Evolutionary conservation across 768 basidiomycete genomes (phyloP), one percentile per base, ranked within the genome.

Genomic region (button mushroom (Agaricus bisporus)): DNA sequence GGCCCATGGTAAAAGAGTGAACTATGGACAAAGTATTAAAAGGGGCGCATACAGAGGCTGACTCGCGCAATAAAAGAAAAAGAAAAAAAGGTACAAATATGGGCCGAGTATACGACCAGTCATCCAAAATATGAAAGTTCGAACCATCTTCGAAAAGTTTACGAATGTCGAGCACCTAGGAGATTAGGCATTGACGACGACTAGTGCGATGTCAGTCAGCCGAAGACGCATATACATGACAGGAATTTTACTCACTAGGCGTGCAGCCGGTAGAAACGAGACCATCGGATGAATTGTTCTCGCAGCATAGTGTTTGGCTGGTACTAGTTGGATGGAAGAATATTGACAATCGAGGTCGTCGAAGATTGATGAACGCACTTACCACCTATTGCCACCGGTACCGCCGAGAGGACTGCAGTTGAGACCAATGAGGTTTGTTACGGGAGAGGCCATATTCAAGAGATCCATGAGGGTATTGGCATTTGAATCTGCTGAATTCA

Each of bases 261-360:
- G 65, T 56, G 64, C 77, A 78, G 5, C 73, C 75, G 50, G 75
- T 57, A 7, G 65, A 69, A 49, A 78, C 65, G 32, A 76, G 59
- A 41, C 78, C 76, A 29, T 72, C 70, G 63, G 70, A 77, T 42
- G 59, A 56, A 56, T 78, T 75, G 54, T 71, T 67, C 25, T 65
- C 56, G 61, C 79, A 81, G 63, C 78, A 81, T 41, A 79, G 72
- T 10, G 74, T 64, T 58, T 78, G 73, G 12, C 56, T 45, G 4
- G 56, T 38, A 66, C 76, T 78, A 47, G 14, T 18, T 18, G 15
- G 39, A 44, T 17, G 26, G 8, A 43, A 6, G 17, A 18, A 48
- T 15, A 28, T 10, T 4, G 39, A 39, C 48, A 45, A 1, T 20
- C 14, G 35, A 18, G 29, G 50, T 32, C 4, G 49, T 26, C 10